These are phyloP conservation scores for Tolypocladium pustulatum DNA, from an alignment of 2,329 filamentous ascomycete genomes.

Conservation along the genomic window DNA sequence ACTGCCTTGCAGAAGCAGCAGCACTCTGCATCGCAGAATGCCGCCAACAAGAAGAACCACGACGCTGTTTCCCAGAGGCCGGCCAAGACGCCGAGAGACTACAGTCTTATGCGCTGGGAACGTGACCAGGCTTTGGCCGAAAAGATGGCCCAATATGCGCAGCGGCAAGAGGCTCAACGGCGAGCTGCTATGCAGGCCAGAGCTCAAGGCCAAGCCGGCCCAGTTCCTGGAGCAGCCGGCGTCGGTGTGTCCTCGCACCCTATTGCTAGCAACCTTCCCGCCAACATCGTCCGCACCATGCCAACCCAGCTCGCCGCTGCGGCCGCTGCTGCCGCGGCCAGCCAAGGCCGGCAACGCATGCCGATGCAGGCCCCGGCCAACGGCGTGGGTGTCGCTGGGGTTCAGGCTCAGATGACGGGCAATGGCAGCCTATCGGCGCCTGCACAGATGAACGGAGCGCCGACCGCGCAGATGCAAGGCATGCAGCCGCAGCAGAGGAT, in stretches of 20 bases:
- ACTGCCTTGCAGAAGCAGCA: constrained; percentile 77
- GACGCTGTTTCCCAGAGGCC: constrained; percentile 44
- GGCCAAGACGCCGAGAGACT: constrained; percentile 76
- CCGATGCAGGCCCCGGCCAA: constrained; percentile 43
- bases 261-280: constrained; percentile 15
- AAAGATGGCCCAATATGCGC: constrained; percentile 43
- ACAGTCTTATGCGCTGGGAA: constrained; percentile 81
- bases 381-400: constrained; percentile 34
- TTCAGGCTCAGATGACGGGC: constrained; percentile 34
- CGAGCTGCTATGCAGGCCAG: constrained; percentile 38
- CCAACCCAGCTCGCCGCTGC: constrained; percentile 34
- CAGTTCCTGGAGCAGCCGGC: constrained; percentile 32
- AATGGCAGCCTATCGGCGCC: constrained; percentile 40
- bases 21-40: constrained; percentile 67
- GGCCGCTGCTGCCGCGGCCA: constrained; percentile 25
- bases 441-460: constrained; percentile 53
- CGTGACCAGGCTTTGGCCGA: constrained; percentile 61
- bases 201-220: constrained; percentile 32
- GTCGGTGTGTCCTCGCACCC: constrained; percentile 12
- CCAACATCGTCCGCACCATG: constrained; percentile 24
- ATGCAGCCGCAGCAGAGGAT: constrained; percentile 48
- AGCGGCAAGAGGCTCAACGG: constrained; percentile 49
- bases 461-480: constrained; percentile 60
- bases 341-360: constrained; percentile 39
- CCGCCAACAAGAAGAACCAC: constrained; percentile 71